Conservation (phyloP, 2,329 filamentous ascomycete genomes). For the Aspergillus arachidicola region DNA sequence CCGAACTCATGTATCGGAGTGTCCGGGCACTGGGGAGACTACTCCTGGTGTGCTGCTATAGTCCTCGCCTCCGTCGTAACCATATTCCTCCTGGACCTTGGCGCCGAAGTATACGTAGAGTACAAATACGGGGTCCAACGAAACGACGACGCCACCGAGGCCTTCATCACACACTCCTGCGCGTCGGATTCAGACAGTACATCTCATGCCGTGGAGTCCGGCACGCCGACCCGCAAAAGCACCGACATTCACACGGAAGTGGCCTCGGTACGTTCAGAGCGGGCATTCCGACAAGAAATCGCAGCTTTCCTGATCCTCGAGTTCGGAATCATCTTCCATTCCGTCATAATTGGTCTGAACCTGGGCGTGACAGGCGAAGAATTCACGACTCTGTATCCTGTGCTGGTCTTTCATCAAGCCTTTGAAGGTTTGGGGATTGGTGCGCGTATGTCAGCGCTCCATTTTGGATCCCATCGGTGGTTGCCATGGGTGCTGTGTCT, state of each 20-base stretch:
- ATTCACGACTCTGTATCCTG: constrained; percentile 61
- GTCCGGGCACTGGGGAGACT: constrained; percentile 55
- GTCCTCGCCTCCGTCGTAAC: constrained; percentile 51
- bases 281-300: constrained; percentile 41
- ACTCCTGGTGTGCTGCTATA: constrained; percentile 57
- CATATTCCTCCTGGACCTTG: constrained; percentile 56
- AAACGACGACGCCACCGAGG: constrained; percentile 18
- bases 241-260: neutral
- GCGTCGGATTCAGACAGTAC: neutral
- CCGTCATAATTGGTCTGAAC: constrained; percentile 65
- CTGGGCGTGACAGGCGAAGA: constrained; percentile 61
- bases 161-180: constrained; percentile 19
- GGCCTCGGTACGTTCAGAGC: constrained; percentile 22
- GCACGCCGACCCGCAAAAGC: neutral
- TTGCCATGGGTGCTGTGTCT: constrained; percentile 54
- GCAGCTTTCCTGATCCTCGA: constrained; percentile 53
- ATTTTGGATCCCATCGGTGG: constrained; percentile 49
- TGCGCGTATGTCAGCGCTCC: constrained; percentile 61
- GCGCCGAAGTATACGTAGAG: constrained; percentile 54
- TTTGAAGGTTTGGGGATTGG: constrained; percentile 67
- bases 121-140: constrained; percentile 47
- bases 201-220: neutral
- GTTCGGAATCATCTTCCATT: constrained; percentile 66
- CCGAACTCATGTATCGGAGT: constrained; percentile 55
- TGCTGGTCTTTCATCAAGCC: constrained; percentile 65